Conservation (phyloP, 2,329 filamentous ascomycete genomes). For the Monilinia aucupariae region DNA sequence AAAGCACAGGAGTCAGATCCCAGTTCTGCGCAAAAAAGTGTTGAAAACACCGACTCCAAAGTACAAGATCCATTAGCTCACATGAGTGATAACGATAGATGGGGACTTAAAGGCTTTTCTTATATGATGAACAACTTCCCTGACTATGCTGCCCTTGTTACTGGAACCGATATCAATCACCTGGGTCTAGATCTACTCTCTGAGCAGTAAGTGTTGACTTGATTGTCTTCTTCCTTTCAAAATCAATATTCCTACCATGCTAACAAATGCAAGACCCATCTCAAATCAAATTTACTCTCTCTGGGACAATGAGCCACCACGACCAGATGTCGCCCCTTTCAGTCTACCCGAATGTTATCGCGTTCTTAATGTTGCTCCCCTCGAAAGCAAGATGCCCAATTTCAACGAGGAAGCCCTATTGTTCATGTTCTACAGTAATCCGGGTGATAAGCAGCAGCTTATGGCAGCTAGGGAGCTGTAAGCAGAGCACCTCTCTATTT, state of each 20-base stretch:
- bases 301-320: slow-evolving; percentile 54
- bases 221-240: slow-evolving; percentile 9
- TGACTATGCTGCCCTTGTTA: slow-evolving; percentile 56
- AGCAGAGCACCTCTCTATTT: slow-evolving; percentile 29
- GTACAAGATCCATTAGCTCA: slow-evolving; percentile 54
- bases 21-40: slow-evolving; percentile 25
- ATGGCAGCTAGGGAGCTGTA: slow-evolving; percentile 60
- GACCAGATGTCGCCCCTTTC: slow-evolving; percentile 52
- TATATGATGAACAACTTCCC: slow-evolving; percentile 57
- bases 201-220: slow-evolving; percentile 47
- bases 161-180: slow-evolving; percentile 52
- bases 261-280: slow-evolving; percentile 35
- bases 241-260: background rate
- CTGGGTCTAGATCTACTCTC: slow-evolving; percentile 55
- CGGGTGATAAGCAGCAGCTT: slow-evolving; percentile 57
- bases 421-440: slow-evolving; percentile 65
- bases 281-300: slow-evolving; percentile 57
- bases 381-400: slow-evolving; percentile 59
- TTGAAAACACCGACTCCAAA: slow-evolving; percentile 34
- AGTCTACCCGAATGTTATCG: slow-evolving; percentile 61
- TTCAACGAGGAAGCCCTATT: slow-evolving; percentile 66
- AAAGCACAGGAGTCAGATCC: slow-evolving; percentile 25
- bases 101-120: slow-evolving; percentile 57
- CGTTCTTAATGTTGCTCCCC: slow-evolving; percentile 59
- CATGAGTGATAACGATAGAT: slow-evolving; percentile 59